Evolutionary conservation across 768 basidiomycete genomes (phyloP).

Genomic region (Lepiota venenata): DNA sequence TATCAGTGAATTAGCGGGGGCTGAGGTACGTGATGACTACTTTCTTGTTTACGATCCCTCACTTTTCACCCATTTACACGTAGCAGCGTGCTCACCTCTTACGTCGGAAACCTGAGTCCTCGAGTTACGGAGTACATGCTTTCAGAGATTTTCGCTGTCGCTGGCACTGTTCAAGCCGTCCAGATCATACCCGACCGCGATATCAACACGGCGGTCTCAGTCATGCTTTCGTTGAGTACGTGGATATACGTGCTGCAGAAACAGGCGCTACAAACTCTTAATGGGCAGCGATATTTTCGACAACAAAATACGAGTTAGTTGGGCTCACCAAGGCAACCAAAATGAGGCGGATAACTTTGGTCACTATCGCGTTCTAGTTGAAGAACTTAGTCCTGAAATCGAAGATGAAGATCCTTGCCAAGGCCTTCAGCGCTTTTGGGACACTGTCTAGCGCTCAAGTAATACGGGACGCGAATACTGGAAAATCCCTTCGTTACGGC

Average conservation of each 20-base stretch:
- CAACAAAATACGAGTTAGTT: slow-evolving; percentile 98
- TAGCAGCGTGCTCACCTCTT: slow-evolving; percentile 95
- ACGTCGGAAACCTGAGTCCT: slow-evolving; percentile 96
- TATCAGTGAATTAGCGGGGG: slow-evolving; percentile 69
- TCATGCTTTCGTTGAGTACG: slow-evolving; percentile 99
- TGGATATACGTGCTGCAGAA: slow-evolving; percentile 97
- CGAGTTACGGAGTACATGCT: slow-evolving; percentile 99
- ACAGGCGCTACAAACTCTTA: slow-evolving; percentile 96
- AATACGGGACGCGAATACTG: slow-evolving; percentile 99
- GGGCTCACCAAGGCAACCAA: slow-evolving; percentile 98
- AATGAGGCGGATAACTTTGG: slow-evolving; percentile 98
- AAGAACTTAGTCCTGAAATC: slow-evolving; percentile 97
- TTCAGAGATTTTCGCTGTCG: slow-evolving; percentile 94
- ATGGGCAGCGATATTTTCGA: slow-evolving; percentile 99
- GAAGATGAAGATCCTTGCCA: slow-evolving; percentile 93
- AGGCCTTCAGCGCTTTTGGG: slow-evolving; percentile 97
- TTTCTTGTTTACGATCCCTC: slow-evolving; percentile 23
- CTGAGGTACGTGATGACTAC: slow-evolving; percentile 53
- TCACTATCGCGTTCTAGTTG: slow-evolving; percentile 98
- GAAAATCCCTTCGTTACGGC: slow-evolving; percentile 96
- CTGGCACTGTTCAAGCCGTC: slow-evolving; percentile 96
- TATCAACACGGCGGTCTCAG: slow-evolving; percentile 98
- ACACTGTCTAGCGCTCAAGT: slow-evolving; percentile 96
- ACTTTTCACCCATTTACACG: slow-evolving; percentile 19
- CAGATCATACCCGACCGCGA: slow-evolving; percentile 99